Evolutionary conservation across 257 asterid species (phyloP).

Genomic region (Voacanga thouarsii): DNA sequence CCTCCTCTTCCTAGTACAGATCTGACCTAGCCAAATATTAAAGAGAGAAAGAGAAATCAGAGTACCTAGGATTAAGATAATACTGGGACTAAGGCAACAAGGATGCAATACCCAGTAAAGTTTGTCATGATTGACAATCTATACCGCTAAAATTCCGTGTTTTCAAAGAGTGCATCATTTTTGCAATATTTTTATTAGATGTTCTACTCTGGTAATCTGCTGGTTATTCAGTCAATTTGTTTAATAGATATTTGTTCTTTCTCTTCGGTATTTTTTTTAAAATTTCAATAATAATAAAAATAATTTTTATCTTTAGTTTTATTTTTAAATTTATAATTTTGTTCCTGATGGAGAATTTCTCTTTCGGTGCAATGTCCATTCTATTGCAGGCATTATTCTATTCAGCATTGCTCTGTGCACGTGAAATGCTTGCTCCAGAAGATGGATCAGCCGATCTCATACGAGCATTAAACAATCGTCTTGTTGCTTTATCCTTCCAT

Average conservation of each 20-base stretch:
- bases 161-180: background rate
- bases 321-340: background rate
- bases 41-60: background rate
- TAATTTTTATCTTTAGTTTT: too few relatives aligned
- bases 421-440: slow-evolving; percentile 72
- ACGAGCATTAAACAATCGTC: slow-evolving; percentile 70
- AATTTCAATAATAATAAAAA: too few relatives aligned
- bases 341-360: background rate
- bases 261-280: background rate
- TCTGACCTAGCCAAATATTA: background rate
- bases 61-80: background rate
- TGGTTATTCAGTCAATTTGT: background rate
- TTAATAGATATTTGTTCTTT: background rate
- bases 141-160: background rate
- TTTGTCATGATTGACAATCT: background rate
- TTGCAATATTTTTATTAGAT: background rate
- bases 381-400: slow-evolving; percentile 59
- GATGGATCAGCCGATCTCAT: slow-evolving; percentile 64
- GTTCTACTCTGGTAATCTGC: background rate
- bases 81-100: background rate
- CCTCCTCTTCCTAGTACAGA: background rate
- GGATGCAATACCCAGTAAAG: background rate
- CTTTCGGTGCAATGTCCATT: background rate
- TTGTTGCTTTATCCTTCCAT: slow-evolving; percentile 67
- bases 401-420: slow-evolving; percentile 67